Percentiles rank a stretch among this genome's conserved stretches.
These are phyloP conservation scores for Verbascum thapsus DNA, from an alignment of 257 asterid species.

Conservation along the genomic window DNA sequence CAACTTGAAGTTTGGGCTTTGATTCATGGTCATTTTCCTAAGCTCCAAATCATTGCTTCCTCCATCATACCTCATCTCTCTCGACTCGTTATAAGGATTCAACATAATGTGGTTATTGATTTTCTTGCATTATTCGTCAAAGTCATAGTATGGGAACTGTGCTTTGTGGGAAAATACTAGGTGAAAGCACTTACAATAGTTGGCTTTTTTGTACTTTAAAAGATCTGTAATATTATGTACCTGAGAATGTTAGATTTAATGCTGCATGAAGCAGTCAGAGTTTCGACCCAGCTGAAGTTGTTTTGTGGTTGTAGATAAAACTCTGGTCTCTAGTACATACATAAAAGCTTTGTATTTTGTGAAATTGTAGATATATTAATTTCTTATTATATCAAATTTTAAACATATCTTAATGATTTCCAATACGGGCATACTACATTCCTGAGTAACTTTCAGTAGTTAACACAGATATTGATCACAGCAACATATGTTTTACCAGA, in stretches of 20 bases:
- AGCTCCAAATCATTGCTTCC: background rate
- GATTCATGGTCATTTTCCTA: background rate
- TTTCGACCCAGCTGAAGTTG: background rate
- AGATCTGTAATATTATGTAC: background rate
- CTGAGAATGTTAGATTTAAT: constrained; percentile 11
- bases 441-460: constrained; percentile 14
- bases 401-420: background rate
- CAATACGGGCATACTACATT: background rate
- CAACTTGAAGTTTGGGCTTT: constrained; percentile 28
- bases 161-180: background rate
- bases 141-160: background rate
- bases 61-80: constrained; percentile 10
- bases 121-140: background rate
- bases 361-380: too few species aligned
- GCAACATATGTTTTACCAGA: background rate
- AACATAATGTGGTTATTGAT: background rate
- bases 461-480: background rate
- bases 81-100: background rate
- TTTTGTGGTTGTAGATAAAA: background rate
- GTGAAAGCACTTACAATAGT: background rate
- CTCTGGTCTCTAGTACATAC: too few species aligned
- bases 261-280: background rate
- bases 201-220: too few species aligned
- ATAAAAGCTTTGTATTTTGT: too few species aligned
- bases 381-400: background rate